Base-by-base conservation (phyloP, 345 rosid genomes). In the Toxicodendron radicans region DNA sequence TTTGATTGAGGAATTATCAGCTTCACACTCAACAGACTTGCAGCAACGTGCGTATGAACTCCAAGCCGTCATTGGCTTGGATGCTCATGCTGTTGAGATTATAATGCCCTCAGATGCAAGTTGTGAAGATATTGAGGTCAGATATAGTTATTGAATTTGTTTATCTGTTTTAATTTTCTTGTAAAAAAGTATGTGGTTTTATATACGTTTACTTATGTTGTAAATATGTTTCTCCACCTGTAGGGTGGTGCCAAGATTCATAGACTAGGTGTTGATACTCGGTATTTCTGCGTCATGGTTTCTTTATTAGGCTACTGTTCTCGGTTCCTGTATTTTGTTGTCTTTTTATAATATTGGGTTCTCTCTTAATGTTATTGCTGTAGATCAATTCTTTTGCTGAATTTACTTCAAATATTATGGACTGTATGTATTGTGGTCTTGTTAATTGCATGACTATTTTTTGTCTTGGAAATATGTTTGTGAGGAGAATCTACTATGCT, bases 41-140 rank as follows among this genome's bases (percentile, higher is more conserved):
- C 99, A 95, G 89, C 99, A 95, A 78, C 98, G 97, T 74, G 98
- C 98, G 8, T 95, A 95, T 79, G 99, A 95, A 85, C 90, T 95
- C 71, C 95, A 93, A 82, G 89, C 94, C 60, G 82, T 90, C 67
- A 52, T 87, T 78, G 82, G 82, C 71, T 84, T 95, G 61, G 97
- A 91, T 85, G 85, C 83, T 59, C 86, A 38, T 20, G 85, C 98
- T 78, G 87, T 91, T 64, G 90, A 83, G 82, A 72, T 73, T 70
- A 84, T 91, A 61, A 79, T 93, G 86, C 99, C 99, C 49, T 64
- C 86, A 70, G 97, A 95, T 81, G 93, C 98, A 73, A 95, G 99
- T 81, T 91, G 98, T 30, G 96, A 90, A 85, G 99, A 95, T 58
- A 90, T 95, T 70, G 97, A 95, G 97, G 98, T 95, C 68, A 66